Base-by-base conservation (phyloP, 768 basidiomycete genomes). In the Strobilomyces dryophilus region DNA sequence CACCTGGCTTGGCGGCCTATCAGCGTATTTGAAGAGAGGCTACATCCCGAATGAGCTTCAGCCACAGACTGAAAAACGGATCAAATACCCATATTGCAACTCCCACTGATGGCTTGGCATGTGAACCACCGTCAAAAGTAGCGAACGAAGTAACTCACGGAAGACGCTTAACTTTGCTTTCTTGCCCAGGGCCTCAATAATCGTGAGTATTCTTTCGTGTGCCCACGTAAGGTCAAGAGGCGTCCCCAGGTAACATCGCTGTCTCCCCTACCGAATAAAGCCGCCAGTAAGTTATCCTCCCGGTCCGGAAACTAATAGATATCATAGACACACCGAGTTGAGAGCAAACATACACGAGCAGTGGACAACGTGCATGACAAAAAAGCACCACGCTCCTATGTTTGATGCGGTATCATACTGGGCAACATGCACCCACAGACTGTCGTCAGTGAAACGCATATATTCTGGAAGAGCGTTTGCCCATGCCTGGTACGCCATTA, bases 381-480 rank as follows among this genome's bases (percentile, higher is more conserved):
- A 87, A 71, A 81, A 92, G 60, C 84, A 87, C 90, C 89, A 92
- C 10, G 87, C 86, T 43, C 89, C 86, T 27, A 79, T 79, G 60
- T 88, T 89, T 15, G 85, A 85, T 60, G 80, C 81, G 20, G 89
- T 90, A 63, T 89, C 88, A 59, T 90, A 86, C 81, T 89, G 87
- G 17, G 82, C 79, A 56, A 83, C 73, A 59, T 92, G 87, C 18
- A 83, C 79, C 57, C 76, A 74, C 18, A 90, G 67, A 64, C 78
- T 89, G 60, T 86, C 79, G 43, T 86, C 82, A 21, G 79, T 84
- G 62, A 87, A 91, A 8, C 77, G 79, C 42, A 92, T 79, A 61
- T 84, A 79, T 39, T 83, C 80, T 11, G 90, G 82, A n/a, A 92
- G 79, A 34, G 79, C 79, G 21, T 73, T 71, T 26, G 73, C 73